phyloP scores from a whole-genome alignment of 345 rosid species.

The Isatis tinctoria region DNA sequence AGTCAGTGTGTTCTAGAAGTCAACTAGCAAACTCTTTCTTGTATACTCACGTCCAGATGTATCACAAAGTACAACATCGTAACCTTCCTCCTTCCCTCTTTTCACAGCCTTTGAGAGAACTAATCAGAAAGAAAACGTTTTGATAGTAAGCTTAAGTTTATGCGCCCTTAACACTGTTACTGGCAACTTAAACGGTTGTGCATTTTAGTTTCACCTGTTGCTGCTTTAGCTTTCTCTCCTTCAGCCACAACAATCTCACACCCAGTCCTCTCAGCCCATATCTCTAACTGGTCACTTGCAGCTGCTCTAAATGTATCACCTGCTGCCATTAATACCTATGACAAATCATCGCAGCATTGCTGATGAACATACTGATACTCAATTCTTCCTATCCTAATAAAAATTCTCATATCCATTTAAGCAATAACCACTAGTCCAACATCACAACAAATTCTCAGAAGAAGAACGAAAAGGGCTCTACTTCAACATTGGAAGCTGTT shows the following conservation, averaged over 20 bases:
- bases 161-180: background rate
- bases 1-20: background rate
- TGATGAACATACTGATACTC: conserved; percentile 29
- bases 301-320: conserved; percentile 99
- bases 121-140: conserved; percentile 56
- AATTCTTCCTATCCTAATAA: background rate
- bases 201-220: conserved; percentile 55
- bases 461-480: background rate
- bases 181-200: background rate
- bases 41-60: conserved; percentile 89
- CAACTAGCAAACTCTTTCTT: conserved; percentile 9
- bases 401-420: background rate
- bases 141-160: conserved; percentile 10
- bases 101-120: conserved; percentile 95
- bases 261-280: conserved; percentile 94
- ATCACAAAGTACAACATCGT: conserved; percentile 83
- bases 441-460: background rate
- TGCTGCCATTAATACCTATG: conserved; percentile 88
- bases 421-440: background rate
- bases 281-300: conserved; percentile 92
- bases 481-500: conserved; percentile 5
- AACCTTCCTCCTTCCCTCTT: conserved; percentile 82
- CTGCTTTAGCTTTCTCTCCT: conserved; percentile 72
- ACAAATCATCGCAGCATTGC: conserved; percentile 32
- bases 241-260: conserved; percentile 87